Conservation (phyloP, 2,329 filamentous ascomycete species). For the Stemphylium vesicarium region DNA sequence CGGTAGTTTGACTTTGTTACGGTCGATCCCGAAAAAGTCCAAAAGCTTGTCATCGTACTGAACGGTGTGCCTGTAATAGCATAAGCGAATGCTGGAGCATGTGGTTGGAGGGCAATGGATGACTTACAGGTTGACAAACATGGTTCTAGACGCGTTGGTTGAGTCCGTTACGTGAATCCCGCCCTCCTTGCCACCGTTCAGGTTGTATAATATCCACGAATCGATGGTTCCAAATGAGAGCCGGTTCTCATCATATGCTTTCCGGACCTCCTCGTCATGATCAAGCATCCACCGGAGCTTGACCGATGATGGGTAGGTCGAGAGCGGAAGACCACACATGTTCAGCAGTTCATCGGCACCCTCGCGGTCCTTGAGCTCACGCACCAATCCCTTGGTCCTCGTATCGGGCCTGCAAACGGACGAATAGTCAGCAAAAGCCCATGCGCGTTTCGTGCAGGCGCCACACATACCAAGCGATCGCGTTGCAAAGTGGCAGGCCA, state of each 20-base stretch:
- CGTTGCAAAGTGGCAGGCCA: constrained; percentile 81
- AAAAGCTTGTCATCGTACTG: constrained; percentile 80
- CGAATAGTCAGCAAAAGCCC: constrained; percentile 5
- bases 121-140: constrained; percentile 82
- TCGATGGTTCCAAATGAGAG: constrained; percentile 88
- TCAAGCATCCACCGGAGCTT: constrained; percentile 85
- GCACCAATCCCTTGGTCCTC: constrained; percentile 75
- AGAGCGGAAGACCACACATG: constrained; percentile 81
- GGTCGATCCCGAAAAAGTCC: constrained; percentile 79
- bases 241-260: constrained; percentile 76
- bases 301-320: constrained; percentile 85
- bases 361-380: constrained; percentile 72
- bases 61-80: constrained; percentile 61
- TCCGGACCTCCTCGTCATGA: constrained; percentile 71
- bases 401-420: constrained; percentile 67
- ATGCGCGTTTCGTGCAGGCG: background rate
- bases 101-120: background rate
- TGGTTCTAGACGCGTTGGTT: constrained; percentile 87
- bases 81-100: constrained; percentile 5
- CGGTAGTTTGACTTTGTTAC: constrained; percentile 75
- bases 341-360: constrained; percentile 73
- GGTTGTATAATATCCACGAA: constrained; percentile 83
- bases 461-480: constrained; percentile 72
- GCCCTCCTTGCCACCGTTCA: constrained; percentile 74
- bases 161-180: constrained; percentile 82